Evolutionary conservation across 306 rosid genomes (phyloP).

Genomic region (Sphenostylis stenocarpa): DNA sequence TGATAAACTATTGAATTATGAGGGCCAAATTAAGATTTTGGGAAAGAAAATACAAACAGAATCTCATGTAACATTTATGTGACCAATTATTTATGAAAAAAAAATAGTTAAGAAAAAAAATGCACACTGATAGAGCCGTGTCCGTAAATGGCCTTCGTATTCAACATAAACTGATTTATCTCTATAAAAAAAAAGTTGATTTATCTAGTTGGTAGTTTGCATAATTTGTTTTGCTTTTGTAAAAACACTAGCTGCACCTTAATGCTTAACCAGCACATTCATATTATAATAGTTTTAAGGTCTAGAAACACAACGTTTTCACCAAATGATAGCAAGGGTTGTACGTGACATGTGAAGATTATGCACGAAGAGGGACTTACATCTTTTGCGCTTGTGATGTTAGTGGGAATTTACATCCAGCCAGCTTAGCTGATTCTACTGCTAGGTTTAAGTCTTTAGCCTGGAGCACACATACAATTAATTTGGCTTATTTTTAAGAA

Average conservation of each 20-base stretch:
- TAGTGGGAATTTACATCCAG: constrained; percentile 63
- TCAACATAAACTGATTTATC: background rate
- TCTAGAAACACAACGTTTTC: background rate
- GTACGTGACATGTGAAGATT: background rate
- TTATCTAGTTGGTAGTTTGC: background rate
- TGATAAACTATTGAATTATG: background rate
- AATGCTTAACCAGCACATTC: background rate
- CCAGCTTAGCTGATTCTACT: constrained; percentile 67
- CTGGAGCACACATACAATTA: constrained; percentile 42
- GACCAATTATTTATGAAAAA: background rate
- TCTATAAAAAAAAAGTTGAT: background rate
- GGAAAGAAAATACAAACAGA: background rate
- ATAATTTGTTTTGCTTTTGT: background rate
- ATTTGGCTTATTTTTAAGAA: constrained; percentile 3
- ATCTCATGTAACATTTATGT: background rate
- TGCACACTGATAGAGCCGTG: background rate
- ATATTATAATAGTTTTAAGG: background rate
- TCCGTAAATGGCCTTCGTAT: background rate
- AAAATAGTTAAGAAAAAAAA: background rate
- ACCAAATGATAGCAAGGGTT: background rate
- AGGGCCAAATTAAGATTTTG: background rate
- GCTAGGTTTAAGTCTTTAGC: constrained; percentile 84
- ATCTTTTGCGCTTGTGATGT: constrained; percentile 71
- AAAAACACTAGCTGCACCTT: background rate
- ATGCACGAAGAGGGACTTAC: constrained; percentile 46